Evolutionary conservation across 2,329 filamentous ascomycete species (phyloP), one percentile per base, ranked within the genome.

Genomic region (Aspergillus novofumigatus): DNA sequence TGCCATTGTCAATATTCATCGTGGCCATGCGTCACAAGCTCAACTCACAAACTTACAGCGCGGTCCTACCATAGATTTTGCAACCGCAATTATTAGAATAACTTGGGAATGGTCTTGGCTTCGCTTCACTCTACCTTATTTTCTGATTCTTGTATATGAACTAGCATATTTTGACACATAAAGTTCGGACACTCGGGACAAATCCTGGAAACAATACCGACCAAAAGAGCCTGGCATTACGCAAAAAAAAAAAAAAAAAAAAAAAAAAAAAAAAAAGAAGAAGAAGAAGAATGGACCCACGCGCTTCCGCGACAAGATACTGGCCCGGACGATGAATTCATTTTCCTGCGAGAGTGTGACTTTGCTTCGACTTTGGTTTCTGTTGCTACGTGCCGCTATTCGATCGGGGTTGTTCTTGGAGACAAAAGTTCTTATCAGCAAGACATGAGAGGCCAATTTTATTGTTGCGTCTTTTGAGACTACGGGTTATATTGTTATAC

Each of bases 1-100:
- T 66, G 55, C 51, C 61, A 54, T 52, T 29, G 26, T 21, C 53
- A 38, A 38, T 38, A 17, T 38, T 38, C 11, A 7, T 35, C 32
- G 32, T 38, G 32, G 32, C 14, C 2, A 38, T 38, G 32, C 11
- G 21, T 47, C 6, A 26, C 20, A 14, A 25, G 44, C 44, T 23
- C 20, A 47, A 6, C 4, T 26, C 5, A 26, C 10, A 23, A 47
- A 47, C 59, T 56, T 11, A 20, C 41, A 44, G 10, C n/a, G 41
- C 20, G 11, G 41, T 20, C 10, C 20, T 44, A 21, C 41, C 41
- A 21, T 44, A 23, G 41, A 44, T 44, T 44, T 44, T 23, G 41
- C 41, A 21, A 44, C 21, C 4, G 21, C n/a, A 44, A 44, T 14
- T 7, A 38, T n/a, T 38, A 38, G 14, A 38, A 17, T 7, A 38